Conservation (phyloP, 148 eudicot genomes). For the Rhododendron mucronatum region DNA sequence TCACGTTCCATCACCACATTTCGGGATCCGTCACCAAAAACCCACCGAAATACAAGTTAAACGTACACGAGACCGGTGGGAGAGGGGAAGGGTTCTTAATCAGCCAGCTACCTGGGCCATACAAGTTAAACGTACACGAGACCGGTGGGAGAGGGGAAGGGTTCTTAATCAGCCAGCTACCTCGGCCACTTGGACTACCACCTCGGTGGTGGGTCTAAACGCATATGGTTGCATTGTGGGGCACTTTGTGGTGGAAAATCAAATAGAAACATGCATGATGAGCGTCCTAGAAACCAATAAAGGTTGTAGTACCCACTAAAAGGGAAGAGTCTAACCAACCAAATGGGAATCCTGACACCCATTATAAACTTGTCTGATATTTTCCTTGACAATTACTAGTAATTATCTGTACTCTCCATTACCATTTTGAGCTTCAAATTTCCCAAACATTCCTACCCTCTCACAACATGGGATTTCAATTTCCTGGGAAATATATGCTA, state of each 20-base stretch:
- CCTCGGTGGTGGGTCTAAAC: not conserved
- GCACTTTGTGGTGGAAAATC: not conserved
- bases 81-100: no score
- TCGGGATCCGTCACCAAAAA: no score
- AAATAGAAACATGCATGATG: not conserved
- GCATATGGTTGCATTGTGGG: not conserved
- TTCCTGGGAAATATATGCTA: not conserved
- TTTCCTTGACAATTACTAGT: not conserved
- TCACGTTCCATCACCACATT: not conserved
- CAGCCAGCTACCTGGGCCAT: no score
- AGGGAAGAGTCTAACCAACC: not conserved
- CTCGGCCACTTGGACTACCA: not conserved
- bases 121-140: no score
- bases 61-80: no score
- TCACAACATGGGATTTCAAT: no score
- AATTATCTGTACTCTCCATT: not conserved
- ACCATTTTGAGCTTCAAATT: not conserved
- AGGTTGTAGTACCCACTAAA: not conserved
- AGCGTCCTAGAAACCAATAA: not conserved
- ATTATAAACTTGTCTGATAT: not conserved
- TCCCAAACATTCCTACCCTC: slow-evolving; percentile 6
- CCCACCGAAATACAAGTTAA: not conserved
- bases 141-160: no score
- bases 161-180: no score
- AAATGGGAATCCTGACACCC: not conserved